A percentile compares a stretch with the other conserved stretches of the same genome.
Evolutionary conservation across 306 rosid species (phyloP).

Genomic region (Vigna unguiculata): DNA sequence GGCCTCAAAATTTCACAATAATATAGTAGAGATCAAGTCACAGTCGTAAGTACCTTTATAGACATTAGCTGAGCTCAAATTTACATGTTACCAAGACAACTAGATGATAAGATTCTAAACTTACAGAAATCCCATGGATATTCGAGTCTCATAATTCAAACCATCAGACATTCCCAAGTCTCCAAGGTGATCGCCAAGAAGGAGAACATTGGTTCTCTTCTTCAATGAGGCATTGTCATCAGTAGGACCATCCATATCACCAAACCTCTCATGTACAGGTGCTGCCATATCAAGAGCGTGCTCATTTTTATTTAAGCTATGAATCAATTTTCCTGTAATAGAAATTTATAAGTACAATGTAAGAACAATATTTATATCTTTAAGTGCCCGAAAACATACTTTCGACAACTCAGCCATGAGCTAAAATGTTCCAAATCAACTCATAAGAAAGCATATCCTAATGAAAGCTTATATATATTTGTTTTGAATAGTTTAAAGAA

Average conservation of each 20-base stretch:
- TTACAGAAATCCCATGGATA: conserved; percentile 90
- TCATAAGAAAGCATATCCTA: not conserved
- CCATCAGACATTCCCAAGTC: conserved; percentile 97
- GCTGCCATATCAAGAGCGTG: conserved; percentile 96
- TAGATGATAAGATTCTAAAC: conserved; percentile 45
- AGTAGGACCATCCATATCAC: conserved; percentile 58
- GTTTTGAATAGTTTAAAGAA: not conserved
- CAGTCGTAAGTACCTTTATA: conserved; percentile 16
- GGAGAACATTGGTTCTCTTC: conserved; percentile 85
- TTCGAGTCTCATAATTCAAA: conserved; percentile 77
- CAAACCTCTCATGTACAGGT: conserved; percentile 77
- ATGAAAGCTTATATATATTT: conserved; percentile 23
- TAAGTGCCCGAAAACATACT: not conserved
- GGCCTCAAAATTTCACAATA: conserved; percentile 17
- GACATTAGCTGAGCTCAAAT: conserved; percentile 1
- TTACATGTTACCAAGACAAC: not conserved
- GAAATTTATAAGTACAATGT: conserved; percentile 32
- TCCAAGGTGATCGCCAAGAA: conserved; percentile 92
- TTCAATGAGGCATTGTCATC: conserved; percentile 67
- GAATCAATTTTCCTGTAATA: conserved; percentile 83
- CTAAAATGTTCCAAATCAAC: not conserved
- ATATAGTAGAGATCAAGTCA: conserved; percentile 16
- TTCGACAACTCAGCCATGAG: conserved; percentile 15
- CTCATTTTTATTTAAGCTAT: conserved; percentile 91
- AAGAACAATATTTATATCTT: conserved; percentile 22